Conservation (phyloP, 148 eudicot genomes). For the Fagopyrum esculentum region DNA sequence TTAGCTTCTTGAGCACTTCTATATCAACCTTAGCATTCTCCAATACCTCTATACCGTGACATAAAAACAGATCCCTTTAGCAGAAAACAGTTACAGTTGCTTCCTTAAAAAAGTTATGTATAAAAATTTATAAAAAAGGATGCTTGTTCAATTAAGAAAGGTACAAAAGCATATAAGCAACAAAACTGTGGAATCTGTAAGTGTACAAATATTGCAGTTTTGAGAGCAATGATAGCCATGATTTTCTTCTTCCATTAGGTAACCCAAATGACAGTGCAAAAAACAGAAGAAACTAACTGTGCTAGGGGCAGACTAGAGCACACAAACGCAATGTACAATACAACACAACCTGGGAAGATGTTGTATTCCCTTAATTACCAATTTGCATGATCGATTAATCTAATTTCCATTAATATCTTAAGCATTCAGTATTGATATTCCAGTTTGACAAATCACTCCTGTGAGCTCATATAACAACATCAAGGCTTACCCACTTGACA, state of each 20-base stretch:
- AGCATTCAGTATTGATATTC: neutral
- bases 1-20: constrained; percentile 14
- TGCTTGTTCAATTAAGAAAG: neutral
- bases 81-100: neutral
- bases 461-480: neutral
- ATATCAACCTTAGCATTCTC: constrained; percentile 12
- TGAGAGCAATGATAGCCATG: neutral
- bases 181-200: neutral
- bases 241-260: neutral
- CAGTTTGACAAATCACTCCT: neutral
- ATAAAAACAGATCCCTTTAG: neutral
- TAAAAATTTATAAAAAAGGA: neutral
- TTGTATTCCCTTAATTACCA: neutral
- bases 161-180: neutral
- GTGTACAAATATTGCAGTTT: neutral
- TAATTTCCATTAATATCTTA: neutral
- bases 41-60: constrained; percentile 12
- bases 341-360: neutral
- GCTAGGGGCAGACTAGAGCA: neutral
- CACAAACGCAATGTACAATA: neutral
- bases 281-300: neutral
- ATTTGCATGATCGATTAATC: neutral
- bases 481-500: neutral
- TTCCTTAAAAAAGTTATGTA: neutral
- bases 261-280: neutral